A percentile compares a stretch with the other conserved stretches of the same genome.
phyloP scores from a whole-genome alignment of 2,329 filamentous ascomycete genomes.

The Botryotinia narcissicola region DNA sequence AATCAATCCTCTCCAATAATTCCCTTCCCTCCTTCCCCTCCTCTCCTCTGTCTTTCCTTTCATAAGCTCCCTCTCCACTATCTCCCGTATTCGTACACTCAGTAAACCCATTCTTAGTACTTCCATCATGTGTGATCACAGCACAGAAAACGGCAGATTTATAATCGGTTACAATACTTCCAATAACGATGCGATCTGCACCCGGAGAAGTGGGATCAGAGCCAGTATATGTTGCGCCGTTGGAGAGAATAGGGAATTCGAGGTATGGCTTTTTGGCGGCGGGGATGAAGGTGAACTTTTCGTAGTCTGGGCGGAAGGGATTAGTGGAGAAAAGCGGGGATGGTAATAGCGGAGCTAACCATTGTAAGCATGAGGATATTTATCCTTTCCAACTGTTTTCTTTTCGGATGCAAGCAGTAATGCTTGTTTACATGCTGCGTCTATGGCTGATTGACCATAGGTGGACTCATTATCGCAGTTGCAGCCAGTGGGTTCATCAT shows the following conservation, averaged over 20 bases:
- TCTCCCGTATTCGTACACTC: conserved; percentile 35
- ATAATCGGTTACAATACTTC: conserved; percentile 35
- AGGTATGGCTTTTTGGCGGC: conserved; percentile 35
- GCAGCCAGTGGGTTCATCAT: conserved; percentile 29
- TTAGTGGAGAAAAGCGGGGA: background rate
- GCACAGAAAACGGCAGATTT: conserved; percentile 36
- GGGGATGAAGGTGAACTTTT: conserved; percentile 37
- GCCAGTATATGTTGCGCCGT: conserved; percentile 28
- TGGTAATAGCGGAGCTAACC: conserved; percentile 17
- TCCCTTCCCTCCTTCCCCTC: conserved; percentile 24
- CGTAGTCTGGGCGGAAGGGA: conserved; percentile 31
- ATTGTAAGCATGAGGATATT: conserved; percentile 39
- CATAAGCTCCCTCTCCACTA: conserved; percentile 24
- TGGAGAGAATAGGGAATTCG: conserved; percentile 37
- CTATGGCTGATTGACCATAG: conserved; percentile 33
- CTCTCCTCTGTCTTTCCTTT: conserved; percentile 14
- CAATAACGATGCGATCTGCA: conserved; percentile 38
- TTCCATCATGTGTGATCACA: conserved; percentile 37
- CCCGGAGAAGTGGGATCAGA: conserved; percentile 34
- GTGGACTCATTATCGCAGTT: conserved; percentile 31
- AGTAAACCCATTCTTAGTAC: conserved; percentile 35
- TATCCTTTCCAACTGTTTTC: conserved; percentile 33
- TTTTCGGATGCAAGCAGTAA: conserved; percentile 32
- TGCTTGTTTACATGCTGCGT: conserved; percentile 33
- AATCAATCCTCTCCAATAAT: conserved; percentile 29